Conservation (phyloP, 1,139 yeast genomes). For the Suhomyces bokatorum region DNA sequence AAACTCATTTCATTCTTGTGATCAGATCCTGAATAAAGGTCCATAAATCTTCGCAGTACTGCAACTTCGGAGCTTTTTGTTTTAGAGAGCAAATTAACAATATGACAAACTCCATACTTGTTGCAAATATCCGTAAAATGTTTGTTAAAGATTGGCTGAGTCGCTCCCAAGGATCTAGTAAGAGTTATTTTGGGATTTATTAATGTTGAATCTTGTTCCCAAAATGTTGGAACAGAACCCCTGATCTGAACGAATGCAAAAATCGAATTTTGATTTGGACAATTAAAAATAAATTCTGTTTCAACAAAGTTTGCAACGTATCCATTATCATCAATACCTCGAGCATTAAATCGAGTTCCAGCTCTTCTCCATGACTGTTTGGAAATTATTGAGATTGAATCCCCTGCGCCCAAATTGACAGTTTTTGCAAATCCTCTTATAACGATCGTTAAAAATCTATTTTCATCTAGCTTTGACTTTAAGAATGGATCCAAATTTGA, state of each 20-base stretch:
- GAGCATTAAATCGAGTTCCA: constrained; percentile 89
- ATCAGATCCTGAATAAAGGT: constrained; percentile 49
- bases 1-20: constrained; percentile 52
- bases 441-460: constrained; percentile 83
- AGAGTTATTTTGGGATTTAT: constrained; percentile 84
- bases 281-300: constrained; percentile 67
- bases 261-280: constrained; percentile 41
- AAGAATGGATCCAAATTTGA: constrained; percentile 63
- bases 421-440: constrained; percentile 95
- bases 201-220: constrained; percentile 94
- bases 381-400: constrained; percentile 77
- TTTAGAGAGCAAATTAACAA: constrained; percentile 74
- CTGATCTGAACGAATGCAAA: constrained; percentile 85
- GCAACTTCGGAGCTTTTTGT: constrained; percentile 77
- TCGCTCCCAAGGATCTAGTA: constrained; percentile 86
- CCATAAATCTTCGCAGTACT: constrained; percentile 64
- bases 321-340: constrained; percentile 96
- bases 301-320: constrained; percentile 96
- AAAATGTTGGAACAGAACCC: constrained; percentile 94
- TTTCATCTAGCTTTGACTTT: constrained; percentile 62
- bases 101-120: constrained; percentile 83
- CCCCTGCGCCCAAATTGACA: constrained; percentile 53
- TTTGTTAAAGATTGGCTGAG: constrained; percentile 83
- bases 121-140: constrained; percentile 73
- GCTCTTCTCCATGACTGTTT: constrained; percentile 96